These are phyloP conservation scores for Fagopyrum esculentum DNA, from an alignment of 148 eudicot genomes.

Conservation along the genomic window DNA sequence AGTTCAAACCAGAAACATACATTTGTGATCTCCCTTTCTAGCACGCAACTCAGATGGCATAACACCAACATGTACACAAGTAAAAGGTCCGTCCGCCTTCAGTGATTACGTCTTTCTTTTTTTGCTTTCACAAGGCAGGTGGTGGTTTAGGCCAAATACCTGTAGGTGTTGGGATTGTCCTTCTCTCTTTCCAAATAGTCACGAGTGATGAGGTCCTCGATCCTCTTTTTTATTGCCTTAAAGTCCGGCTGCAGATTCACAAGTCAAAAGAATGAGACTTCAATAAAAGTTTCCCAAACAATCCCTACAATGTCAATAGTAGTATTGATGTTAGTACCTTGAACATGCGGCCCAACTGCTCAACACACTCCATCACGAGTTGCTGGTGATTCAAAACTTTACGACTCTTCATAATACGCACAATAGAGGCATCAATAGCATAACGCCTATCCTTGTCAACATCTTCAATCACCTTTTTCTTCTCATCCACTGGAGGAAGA, in stretches of 20 bases:
- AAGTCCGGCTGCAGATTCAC: conserved; percentile 32
- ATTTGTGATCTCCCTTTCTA: neutral
- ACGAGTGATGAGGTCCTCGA: conserved; percentile 33
- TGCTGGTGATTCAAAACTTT: conserved; percentile 38
- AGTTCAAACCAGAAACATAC: neutral
- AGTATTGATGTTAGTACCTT: conserved; percentile 20
- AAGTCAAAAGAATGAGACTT: conserved; percentile 4
- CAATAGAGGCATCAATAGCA: conserved; percentile 44
- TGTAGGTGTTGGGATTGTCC: conserved; percentile 29
- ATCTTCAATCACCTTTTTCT: conserved; percentile 40
- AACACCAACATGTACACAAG: neutral
- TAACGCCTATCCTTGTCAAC: conserved; percentile 43
- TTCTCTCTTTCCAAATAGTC: conserved; percentile 38
- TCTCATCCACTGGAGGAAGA: conserved; percentile 28
- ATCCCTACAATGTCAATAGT: no score
- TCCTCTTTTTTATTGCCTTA: conserved; percentile 36
- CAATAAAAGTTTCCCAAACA: no score
- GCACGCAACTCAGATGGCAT: neutral
- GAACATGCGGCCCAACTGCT: conserved; percentile 43
- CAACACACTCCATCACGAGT: conserved; percentile 39
- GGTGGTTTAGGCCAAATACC: conserved; percentile 26
- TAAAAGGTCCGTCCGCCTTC: neutral
- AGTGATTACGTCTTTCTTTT: neutral
- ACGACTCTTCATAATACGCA: conserved; percentile 37
- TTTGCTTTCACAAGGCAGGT: neutral